Percentiles rank a stretch among this genome's conserved stretches.
phyloP scores from a whole-genome alignment of 1,139 yeast genomes.

The Diutina mesorugosa region DNA sequence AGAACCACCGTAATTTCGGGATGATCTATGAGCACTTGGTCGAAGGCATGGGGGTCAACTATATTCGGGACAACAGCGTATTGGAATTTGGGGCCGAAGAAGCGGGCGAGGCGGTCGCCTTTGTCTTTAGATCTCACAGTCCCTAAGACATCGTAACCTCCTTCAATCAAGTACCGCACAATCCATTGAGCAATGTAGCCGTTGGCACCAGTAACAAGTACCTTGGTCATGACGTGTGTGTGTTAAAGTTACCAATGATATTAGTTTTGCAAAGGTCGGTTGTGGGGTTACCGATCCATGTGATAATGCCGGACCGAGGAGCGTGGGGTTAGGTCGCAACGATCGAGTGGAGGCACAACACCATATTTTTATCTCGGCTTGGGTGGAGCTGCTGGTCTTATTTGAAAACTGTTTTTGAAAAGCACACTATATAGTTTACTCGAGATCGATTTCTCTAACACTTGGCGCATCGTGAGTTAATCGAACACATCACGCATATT shows the following conservation, averaged over 20 bases:
- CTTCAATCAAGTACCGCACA: slow-evolving; percentile 8
- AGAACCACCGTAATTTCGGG: slow-evolving; percentile 14
- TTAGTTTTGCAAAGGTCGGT: not conserved
- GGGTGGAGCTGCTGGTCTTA: not conserved
- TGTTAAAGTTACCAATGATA: not conserved
- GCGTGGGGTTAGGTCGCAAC: not conserved
- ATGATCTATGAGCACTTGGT: slow-evolving; percentile 17
- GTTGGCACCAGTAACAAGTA: slow-evolving; percentile 17
- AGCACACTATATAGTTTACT: no score
- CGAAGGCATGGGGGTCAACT: slow-evolving; percentile 15
- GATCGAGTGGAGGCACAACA: not conserved
- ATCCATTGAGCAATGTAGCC: slow-evolving; percentile 15
- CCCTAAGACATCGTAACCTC: not conserved
- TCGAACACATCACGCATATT: no score
- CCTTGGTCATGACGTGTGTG: slow-evolving; percentile 6
- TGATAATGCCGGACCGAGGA: not conserved
- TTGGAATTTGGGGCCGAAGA: not conserved
- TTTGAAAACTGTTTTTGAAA: not conserved
- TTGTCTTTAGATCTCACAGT: slow-evolving; percentile 6
- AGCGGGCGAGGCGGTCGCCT: slow-evolving; percentile 11
- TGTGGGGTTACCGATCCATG: not conserved
- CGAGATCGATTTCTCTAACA: no score
- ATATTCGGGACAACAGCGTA: not conserved
- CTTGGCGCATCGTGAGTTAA: no score
- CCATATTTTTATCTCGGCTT: not conserved